These are phyloP conservation scores for Lophium mytilinum DNA, from an alignment of 495 filamentous ascomycete genomes.

Conservation along the genomic window DNA sequence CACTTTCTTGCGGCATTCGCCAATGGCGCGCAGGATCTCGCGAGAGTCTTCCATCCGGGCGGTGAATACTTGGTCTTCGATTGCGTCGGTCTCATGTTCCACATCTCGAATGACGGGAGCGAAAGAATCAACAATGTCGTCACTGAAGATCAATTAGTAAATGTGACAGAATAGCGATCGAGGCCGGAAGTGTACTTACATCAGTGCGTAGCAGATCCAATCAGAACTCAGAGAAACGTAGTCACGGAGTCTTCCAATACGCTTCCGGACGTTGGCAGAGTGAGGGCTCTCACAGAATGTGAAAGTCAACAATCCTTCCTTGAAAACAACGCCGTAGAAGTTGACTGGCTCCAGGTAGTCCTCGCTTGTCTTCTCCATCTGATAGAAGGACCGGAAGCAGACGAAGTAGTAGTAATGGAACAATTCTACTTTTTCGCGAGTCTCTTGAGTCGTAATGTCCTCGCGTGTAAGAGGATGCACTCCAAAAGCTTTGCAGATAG, in stretches of 20 bases:
- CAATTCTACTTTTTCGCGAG: constrained; percentile 95
- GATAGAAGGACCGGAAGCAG: constrained; percentile 88
- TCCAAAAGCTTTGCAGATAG: constrained; percentile 83
- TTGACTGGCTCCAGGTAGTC: constrained; percentile 82
- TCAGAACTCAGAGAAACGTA: constrained; percentile 88
- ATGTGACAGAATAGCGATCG: not conserved
- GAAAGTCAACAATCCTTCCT: constrained; percentile 89
- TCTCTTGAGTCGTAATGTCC: constrained; percentile 89
- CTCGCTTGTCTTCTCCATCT: constrained; percentile 68
- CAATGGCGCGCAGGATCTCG: constrained; percentile 76
- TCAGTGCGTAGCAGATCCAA: constrained; percentile 98
- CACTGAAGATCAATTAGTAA: constrained; percentile 42
- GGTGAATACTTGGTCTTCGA: constrained; percentile 91
- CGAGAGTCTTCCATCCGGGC: constrained; percentile 83
- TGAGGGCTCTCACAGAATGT: constrained; percentile 80
- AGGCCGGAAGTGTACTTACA: constrained; percentile 47
- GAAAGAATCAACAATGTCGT: constrained; percentile 96
- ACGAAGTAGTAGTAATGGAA: constrained; percentile 97
- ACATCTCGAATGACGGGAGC: constrained; percentile 79
- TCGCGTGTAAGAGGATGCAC: constrained; percentile 91
- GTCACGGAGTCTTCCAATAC: constrained; percentile 87
- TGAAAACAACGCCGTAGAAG: constrained; percentile 93
- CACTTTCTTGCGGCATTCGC: constrained; percentile 83
- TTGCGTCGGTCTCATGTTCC: constrained; percentile 79
- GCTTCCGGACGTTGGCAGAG: constrained; percentile 76